Evolutionary conservation across 75 land plant species (phyloP).

Genomic region (Gnetum montanum): DNA sequence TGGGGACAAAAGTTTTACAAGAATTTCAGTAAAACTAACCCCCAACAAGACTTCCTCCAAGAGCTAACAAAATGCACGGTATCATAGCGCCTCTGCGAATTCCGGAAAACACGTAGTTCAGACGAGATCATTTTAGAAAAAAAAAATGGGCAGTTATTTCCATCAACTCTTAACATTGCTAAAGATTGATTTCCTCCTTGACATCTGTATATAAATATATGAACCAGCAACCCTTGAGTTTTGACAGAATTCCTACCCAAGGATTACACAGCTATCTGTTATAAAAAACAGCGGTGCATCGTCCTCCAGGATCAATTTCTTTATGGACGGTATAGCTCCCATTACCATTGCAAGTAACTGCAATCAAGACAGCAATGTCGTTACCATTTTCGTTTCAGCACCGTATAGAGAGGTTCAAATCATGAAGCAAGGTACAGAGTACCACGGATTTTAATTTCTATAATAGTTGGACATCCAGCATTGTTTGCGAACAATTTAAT

Average conservation of each 20-base stretch:
- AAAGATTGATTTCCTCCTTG: too few species aligned
- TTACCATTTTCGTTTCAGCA: not conserved
- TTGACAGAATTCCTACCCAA: too few species aligned
- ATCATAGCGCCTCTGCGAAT: slow-evolving; percentile 86
- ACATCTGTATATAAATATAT: too few species aligned
- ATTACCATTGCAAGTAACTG: slow-evolving; percentile 60
- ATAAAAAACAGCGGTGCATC: slow-evolving; percentile 74
- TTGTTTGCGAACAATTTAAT: too few species aligned
- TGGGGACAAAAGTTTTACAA: not conserved
- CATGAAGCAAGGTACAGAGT: too few species aligned
- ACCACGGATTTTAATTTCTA: too few species aligned
- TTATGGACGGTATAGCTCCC: slow-evolving; percentile 53
- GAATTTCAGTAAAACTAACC: slow-evolving; percentile 56
- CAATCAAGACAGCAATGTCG: not conserved
- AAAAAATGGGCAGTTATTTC: not conserved
- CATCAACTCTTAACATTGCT: too few species aligned
- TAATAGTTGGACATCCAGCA: too few species aligned
- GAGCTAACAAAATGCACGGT: slow-evolving; percentile 87
- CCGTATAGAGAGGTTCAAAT: not conserved
- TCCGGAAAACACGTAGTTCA: too few species aligned
- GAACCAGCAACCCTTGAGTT: too few species aligned
- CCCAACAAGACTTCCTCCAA: slow-evolving; percentile 87
- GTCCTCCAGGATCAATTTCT: slow-evolving; percentile 44
- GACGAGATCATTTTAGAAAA: too few species aligned
- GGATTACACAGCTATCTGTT: slow-evolving; percentile 64